Evolutionary conservation across 352 stramenopile species (phyloP).

Genomic region (Globisporangium nunn): DNA sequence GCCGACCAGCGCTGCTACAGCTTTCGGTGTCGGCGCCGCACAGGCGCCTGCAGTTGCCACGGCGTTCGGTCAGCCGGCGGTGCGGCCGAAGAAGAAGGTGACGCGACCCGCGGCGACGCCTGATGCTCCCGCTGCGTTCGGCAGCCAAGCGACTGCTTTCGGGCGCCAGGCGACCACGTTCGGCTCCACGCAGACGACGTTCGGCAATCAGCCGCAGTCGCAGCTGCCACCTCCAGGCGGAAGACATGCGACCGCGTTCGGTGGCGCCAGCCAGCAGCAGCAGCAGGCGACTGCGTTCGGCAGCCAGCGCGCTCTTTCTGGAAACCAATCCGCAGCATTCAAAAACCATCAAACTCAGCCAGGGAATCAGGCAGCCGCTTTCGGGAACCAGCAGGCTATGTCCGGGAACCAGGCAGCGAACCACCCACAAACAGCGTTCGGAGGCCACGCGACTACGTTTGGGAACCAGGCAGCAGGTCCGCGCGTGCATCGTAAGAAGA

Average conservation of each 20-base stretch:
- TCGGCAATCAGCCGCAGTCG: too few species aligned
- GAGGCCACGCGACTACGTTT: neutral
- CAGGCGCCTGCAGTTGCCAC: conserved; percentile 2
- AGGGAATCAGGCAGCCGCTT: neutral
- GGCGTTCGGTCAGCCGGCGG: conserved; percentile 12
- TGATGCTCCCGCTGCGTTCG: too few species aligned
- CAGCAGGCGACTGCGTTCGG: neutral
- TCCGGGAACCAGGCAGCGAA: neutral
- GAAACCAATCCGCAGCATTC: neutral
- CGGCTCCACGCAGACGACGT: too few species aligned
- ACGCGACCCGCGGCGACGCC: neutral
- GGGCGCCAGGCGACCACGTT: neutral
- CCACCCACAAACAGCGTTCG: neutral
- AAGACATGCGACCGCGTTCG: neutral
- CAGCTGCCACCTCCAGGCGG: neutral
- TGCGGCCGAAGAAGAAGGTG: conserved; percentile 15
- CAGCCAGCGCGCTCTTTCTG: neutral
- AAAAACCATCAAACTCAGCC: too few species aligned
- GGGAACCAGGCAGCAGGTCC: neutral
- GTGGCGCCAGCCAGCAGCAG: neutral
- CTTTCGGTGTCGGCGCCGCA: conserved; percentile 16
- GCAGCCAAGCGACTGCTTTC: conserved; percentile 5
- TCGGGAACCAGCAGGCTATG: neutral
- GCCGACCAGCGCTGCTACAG: neutral
- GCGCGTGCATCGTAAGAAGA: neutral